phyloP scores from a whole-genome alignment of 345 rosid species.

The Gossypium ekmanianum region DNA sequence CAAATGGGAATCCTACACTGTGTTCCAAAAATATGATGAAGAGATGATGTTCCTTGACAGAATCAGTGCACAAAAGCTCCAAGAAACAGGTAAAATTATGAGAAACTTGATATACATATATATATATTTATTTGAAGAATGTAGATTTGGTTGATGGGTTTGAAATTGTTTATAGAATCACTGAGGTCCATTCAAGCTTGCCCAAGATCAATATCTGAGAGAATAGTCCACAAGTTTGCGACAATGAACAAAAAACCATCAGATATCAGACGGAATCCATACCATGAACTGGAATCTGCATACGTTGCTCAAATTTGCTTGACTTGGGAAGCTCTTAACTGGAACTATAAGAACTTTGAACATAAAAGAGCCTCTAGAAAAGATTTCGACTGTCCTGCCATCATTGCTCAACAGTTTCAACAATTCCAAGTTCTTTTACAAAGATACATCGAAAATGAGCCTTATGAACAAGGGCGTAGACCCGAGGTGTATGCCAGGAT shows the following conservation, averaged over 20 bases:
- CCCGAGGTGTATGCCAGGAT: conserved; percentile 90
- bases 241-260: conserved; percentile 49
- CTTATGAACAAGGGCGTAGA: conserved; percentile 88
- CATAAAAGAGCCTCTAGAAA: conserved; percentile 44
- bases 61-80: conserved; percentile 85
- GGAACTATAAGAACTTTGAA: conserved; percentile 86
- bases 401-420: conserved; percentile 82
- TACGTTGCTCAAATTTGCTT: conserved; percentile 90
- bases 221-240: conserved; percentile 68
- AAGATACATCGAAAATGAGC: conserved; percentile 86
- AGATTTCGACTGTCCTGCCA: conserved; percentile 69
- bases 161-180: conserved; percentile 53
- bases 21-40: conserved; percentile 93
- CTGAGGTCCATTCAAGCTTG: conserved; percentile 65
- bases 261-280: conserved; percentile 64
- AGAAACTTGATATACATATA: too few species aligned
- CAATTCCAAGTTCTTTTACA: conserved; percentile 91
- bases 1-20: conserved; percentile 95
- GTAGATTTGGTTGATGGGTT: background rate
- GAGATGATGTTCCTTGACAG: conserved; percentile 87
- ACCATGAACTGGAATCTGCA: conserved; percentile 78
- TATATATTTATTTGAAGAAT: background rate
- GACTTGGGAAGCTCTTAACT: conserved; percentile 96
- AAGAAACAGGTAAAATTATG: conserved; percentile 66
- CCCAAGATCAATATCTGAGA: conserved; percentile 90